These are phyloP conservation scores for Darksidea phi DNA, from an alignment of 495 filamentous ascomycete species.

Conservation along the genomic window DNA sequence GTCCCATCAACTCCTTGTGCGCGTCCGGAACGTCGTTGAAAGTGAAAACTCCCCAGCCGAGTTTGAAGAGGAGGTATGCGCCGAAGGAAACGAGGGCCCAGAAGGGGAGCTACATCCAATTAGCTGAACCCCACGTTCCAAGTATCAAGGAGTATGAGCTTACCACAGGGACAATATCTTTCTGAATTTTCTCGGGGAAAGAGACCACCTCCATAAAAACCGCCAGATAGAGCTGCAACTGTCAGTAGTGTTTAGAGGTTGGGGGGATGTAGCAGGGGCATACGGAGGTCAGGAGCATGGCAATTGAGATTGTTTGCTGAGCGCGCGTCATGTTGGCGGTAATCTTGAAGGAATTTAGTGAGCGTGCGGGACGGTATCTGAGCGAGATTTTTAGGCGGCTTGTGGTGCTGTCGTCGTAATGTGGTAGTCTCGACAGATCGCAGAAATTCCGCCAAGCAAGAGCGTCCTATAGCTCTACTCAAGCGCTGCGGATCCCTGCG, in stretches of 20 bases:
- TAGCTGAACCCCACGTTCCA: background rate
- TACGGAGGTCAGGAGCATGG: constrained; percentile 85
- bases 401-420: background rate
- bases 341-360: background rate
- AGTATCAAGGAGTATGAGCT: constrained; percentile 16
- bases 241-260: background rate
- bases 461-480: no score
- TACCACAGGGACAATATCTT: constrained; percentile 72
- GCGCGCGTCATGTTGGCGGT: constrained; percentile 77
- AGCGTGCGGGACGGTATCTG: background rate
- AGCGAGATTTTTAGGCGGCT: background rate
- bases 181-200: constrained; percentile 68
- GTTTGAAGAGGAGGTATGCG: constrained; percentile 85
- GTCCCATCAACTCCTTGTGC: constrained; percentile 81
- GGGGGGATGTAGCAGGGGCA: constrained; percentile 28
- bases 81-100: constrained; percentile 90
- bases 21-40: constrained; percentile 96
- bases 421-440: constrained; percentile 11
- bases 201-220: constrained; percentile 84
- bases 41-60: constrained; percentile 87
- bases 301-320: constrained; percentile 84
- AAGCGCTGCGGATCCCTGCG: no score
- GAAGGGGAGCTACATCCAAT: constrained; percentile 66
- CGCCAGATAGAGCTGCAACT: constrained; percentile 74
- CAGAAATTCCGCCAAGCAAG: constrained; percentile 1